Conservation (phyloP, 805 yeast species). For the Citeromyces nyonsensis region DNA sequence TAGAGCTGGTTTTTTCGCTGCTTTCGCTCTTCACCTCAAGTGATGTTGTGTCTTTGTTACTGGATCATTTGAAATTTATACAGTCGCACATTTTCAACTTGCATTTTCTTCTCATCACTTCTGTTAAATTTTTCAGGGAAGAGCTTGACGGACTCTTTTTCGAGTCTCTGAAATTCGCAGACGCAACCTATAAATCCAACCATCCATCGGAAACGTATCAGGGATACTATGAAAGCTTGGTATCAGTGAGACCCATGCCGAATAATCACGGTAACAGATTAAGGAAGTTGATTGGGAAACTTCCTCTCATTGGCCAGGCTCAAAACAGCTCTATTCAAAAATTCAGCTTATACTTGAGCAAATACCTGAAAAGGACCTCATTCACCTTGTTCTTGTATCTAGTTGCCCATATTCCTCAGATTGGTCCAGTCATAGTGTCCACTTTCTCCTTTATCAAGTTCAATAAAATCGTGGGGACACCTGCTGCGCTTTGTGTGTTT, state of each 20-base stretch:
- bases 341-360: slow-evolving; percentile 1
- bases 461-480: slow-evolving; percentile 26
- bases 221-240: slow-evolving; percentile 6
- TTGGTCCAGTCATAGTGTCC: slow-evolving; percentile 26
- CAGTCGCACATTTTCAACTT: slow-evolving; percentile 22
- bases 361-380: too few species aligned
- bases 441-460: slow-evolving; percentile 25
- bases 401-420: slow-evolving; percentile 21
- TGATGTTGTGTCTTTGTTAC: slow-evolving; percentile 5
- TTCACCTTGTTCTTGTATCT: slow-evolving; percentile 9
- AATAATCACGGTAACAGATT: neutral
- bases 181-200: slow-evolving; percentile 17
- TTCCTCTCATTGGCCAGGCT: slow-evolving; percentile 3
- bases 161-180: slow-evolving; percentile 20
- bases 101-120: slow-evolving; percentile 21
- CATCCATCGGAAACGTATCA: slow-evolving; percentile 18
- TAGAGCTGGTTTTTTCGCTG: slow-evolving; percentile 8
- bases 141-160: slow-evolving; percentile 24
- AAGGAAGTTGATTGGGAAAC: slow-evolving; percentile 2
- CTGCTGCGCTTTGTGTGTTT: slow-evolving; percentile 23
- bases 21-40: slow-evolving; percentile 7
- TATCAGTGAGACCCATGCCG: neutral
- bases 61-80: slow-evolving; percentile 11
- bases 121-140: slow-evolving; percentile 17
- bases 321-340: slow-evolving; percentile 5